A percentile compares a stretch with the other conserved stretches of the same genome.
These are phyloP conservation scores for Phytophthora cryptogea DNA, from an alignment of 352 stramenopile genomes.

Conservation along the genomic window DNA sequence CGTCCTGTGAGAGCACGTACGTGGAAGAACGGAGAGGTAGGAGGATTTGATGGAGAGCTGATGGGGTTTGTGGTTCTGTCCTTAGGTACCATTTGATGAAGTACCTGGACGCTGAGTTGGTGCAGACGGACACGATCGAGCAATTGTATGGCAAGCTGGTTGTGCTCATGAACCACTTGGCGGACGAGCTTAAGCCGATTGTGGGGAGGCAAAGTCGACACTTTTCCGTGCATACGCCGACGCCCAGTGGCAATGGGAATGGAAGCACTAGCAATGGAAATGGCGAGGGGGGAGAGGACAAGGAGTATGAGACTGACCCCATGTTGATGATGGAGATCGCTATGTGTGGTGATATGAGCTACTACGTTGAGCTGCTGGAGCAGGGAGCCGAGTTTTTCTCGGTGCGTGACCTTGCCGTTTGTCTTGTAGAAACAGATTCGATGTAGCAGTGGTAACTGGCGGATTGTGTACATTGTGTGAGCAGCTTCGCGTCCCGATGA, in stretches of 20 bases:
- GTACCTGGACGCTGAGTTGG: slow-evolving; percentile 57
- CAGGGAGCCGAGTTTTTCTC: slow-evolving; percentile 81
- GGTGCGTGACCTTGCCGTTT: slow-evolving; percentile 34
- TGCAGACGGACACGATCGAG: slow-evolving; percentile 63
- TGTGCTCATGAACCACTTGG: slow-evolving; percentile 63
- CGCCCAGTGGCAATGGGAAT: slow-evolving; percentile 14
- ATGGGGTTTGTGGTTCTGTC: not conserved
- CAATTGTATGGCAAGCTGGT: slow-evolving; percentile 65
- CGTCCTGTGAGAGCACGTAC: slow-evolving; percentile 75
- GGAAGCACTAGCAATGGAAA: slow-evolving; percentile 17
- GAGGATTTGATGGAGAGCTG: not conserved
- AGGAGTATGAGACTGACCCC: slow-evolving; percentile 24
- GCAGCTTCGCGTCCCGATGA: slow-evolving; percentile 73
- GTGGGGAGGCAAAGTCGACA: slow-evolving; percentile 37
- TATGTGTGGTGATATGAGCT: slow-evolving; percentile 66
- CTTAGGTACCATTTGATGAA: slow-evolving; percentile 72
- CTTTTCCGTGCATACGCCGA: slow-evolving; percentile 32
- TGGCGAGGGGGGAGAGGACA: slow-evolving; percentile 1
- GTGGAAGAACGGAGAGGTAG: slow-evolving; percentile 8
- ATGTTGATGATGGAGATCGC: slow-evolving; percentile 41
- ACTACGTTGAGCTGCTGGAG: slow-evolving; percentile 75
- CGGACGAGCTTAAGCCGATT: slow-evolving; percentile 57
- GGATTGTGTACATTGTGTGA: not conserved
- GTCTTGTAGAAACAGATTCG: not conserved
- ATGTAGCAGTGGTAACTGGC: not conserved